Evolutionary conservation across 2,329 filamentous ascomycete genomes (phyloP).

Genomic region (Ophiostoma australiae): DNA sequence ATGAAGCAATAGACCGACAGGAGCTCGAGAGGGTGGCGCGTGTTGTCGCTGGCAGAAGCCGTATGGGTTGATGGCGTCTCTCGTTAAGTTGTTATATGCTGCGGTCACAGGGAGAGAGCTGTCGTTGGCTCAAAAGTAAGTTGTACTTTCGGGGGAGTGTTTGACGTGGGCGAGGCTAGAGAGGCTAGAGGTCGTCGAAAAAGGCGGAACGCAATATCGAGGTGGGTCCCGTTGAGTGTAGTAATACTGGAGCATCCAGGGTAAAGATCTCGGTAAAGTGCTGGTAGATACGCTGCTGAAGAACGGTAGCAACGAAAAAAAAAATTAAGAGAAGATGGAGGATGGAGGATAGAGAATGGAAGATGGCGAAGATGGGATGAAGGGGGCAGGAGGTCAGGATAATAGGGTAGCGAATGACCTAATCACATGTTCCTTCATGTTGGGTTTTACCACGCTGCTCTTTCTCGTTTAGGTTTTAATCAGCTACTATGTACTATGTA

Average conservation of each 20-base stretch:
- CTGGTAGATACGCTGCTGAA: too few species aligned
- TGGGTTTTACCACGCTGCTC: not conserved
- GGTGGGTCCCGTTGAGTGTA: not conserved
- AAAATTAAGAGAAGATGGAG: not conserved
- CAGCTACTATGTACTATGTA: too few species aligned
- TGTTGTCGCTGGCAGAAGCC: not conserved
- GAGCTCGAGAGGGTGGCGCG: not conserved
- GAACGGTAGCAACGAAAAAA: not conserved
- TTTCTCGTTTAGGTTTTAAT: not conserved
- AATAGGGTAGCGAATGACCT: not conserved
- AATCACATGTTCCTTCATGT: not conserved
- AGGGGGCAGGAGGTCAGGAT: not conserved
- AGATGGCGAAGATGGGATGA: not conserved
- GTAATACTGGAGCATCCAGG: not conserved
- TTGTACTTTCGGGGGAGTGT: not conserved
- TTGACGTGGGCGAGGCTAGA: conserved; percentile 3
- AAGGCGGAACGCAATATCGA: not conserved
- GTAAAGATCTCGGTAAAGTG: not conserved
- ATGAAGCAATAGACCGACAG: not conserved
- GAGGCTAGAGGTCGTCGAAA: not conserved
- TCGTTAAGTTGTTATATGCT: not conserved
- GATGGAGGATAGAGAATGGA: not conserved
- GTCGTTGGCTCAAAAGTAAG: not conserved
- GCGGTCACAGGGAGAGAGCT: not conserved
- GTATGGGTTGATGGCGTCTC: not conserved